Conservation (phyloP, 768 basidiomycete genomes). For the Lentinula raphanica region DNA sequence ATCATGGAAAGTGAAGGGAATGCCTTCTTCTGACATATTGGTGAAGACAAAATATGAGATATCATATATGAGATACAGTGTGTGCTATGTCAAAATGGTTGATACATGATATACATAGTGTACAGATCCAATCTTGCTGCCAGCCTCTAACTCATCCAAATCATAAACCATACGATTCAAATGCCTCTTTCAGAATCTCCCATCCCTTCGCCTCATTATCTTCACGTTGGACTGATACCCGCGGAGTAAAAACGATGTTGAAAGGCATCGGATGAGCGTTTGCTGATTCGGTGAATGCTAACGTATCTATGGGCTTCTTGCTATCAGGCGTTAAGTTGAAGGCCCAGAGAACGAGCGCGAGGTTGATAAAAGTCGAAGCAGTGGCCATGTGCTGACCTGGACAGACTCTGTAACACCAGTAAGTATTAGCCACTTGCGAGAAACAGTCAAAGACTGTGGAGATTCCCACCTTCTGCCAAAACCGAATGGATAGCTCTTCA, state of each 20-base stretch:
- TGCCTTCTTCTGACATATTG: no score
- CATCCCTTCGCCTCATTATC: constrained; percentile 3
- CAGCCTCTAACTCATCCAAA: neutral
- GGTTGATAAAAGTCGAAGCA: constrained; percentile 57
- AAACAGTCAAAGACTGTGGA: neutral
- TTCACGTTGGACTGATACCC: neutral
- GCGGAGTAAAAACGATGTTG: constrained; percentile 32
- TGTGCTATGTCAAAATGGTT: no score
- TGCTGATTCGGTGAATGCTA: constrained; percentile 59
- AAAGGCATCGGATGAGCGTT: constrained; percentile 64
- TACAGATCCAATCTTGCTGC: no score
- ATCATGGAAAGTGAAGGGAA: no score
- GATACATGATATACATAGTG: no score
- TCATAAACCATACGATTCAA: neutral
- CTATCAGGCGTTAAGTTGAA: constrained; percentile 54
- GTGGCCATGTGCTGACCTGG: constrained; percentile 59
- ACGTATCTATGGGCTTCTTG: constrained; percentile 49
- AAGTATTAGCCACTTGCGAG: neutral
- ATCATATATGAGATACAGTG: no score
- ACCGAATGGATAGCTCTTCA: constrained; percentile 51
- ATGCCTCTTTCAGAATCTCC: constrained; percentile 2
- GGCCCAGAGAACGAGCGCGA: constrained; percentile 60
- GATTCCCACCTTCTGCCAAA: constrained; percentile 43
- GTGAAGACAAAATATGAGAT: no score
- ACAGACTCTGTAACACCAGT: constrained; percentile 31